phyloP scores from a whole-genome alignment of 1,139 yeast species.

The Arxiozyma heterogenica region DNA sequence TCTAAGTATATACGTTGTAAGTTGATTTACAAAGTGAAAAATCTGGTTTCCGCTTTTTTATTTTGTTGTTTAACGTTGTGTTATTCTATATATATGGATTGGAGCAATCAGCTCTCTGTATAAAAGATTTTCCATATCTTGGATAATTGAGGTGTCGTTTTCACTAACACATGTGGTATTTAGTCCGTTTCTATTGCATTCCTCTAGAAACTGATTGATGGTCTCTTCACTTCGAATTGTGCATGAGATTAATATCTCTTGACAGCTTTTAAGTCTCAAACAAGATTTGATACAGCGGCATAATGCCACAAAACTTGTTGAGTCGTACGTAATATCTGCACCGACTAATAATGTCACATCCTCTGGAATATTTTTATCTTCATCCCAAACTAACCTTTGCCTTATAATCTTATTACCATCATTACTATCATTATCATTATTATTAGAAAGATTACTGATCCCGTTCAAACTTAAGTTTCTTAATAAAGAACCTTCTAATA shows the following conservation, averaged over 20 bases:
- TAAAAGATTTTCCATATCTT: conserved; percentile 5
- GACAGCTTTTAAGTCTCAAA: conserved; percentile 15
- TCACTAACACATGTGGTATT: conserved; percentile 28
- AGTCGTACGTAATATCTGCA: conserved; percentile 83
- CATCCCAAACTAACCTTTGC: conserved; percentile 55
- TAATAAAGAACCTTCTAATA: conserved; percentile 43
- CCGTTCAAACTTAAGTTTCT: conserved; percentile 42
- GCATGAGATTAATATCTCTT: conserved; percentile 50
- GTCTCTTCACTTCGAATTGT: conserved; percentile 63
- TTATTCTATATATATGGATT: conserved; percentile 20
- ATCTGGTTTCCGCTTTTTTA: too few relatives aligned
- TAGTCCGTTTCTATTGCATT: conserved; percentile 28
- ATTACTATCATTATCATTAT: not conserved
- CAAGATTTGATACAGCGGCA: conserved; percentile 41
- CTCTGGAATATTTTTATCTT: conserved; percentile 32
- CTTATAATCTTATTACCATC: conserved; percentile 21
- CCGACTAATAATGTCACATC: conserved; percentile 49
- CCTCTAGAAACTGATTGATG: conserved; percentile 42
- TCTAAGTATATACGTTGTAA: not conserved
- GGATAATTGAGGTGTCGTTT: conserved; percentile 2
- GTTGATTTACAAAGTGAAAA: too few relatives aligned
- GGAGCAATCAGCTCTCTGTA: conserved; percentile 21
- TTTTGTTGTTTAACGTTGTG: not conserved
- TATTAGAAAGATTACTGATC: conserved; percentile 9
- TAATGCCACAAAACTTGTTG: conserved; percentile 48